phyloP scores from a whole-genome alignment of 148 eudicot species.

The Cornus florida region DNA sequence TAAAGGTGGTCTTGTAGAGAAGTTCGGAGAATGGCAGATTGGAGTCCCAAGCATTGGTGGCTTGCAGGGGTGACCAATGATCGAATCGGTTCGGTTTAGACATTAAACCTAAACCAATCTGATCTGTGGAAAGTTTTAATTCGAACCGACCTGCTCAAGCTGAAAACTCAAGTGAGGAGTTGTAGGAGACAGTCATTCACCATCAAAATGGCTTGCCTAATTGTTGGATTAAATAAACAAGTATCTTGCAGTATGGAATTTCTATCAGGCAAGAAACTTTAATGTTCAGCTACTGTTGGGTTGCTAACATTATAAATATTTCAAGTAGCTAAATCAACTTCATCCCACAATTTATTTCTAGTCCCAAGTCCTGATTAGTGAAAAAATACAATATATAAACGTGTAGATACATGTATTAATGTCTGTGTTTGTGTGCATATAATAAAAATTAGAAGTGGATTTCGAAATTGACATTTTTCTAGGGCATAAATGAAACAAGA shows the following conservation, averaged over 20 bases:
- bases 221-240: no score
- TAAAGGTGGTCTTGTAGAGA: no score
- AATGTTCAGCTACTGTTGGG: not conserved
- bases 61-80: no score
- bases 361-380: not conserved
- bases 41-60: no score
- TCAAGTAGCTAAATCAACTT: not conserved
- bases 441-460: not conserved
- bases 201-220: no score
- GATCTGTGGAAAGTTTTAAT: no score
- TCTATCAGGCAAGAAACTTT: not conserved
- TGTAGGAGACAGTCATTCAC: not conserved
- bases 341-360: not conserved
- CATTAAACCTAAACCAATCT: no score
- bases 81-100: no score
- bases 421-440: no score
- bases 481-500: not conserved
- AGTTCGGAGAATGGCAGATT: no score
- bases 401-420: no score
- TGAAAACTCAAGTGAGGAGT: not conserved
- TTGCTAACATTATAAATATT: not conserved
- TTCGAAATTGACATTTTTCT: slow-evolving; percentile 2
- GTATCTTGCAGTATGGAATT: not conserved
- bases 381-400: not conserved
- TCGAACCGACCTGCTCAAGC: not conserved